phyloP scores from a whole-genome alignment of 192 early-diverging fungal genomes.

The Coemansia sp. region DNA sequence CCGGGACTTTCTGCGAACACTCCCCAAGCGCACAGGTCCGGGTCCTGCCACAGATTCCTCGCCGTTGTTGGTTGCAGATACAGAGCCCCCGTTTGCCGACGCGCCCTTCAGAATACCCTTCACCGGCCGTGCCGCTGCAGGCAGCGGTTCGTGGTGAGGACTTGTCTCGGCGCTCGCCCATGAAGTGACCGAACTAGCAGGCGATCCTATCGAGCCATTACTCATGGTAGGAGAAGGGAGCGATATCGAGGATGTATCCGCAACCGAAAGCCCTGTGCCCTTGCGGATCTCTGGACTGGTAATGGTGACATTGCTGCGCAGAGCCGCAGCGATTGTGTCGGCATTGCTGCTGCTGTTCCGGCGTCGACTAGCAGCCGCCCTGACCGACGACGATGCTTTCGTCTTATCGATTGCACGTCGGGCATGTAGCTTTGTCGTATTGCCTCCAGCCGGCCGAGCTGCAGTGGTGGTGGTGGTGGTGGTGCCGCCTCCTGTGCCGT shows the following conservation, averaged over 20 bases:
- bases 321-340: slow-evolving; percentile 7
- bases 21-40: slow-evolving; percentile 38
- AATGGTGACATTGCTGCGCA: slow-evolving; percentile 3
- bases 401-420: too few species aligned
- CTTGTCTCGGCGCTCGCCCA: slow-evolving; percentile 38
- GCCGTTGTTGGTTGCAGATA: not conserved
- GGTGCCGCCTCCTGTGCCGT: not conserved
- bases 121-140: slow-evolving; percentile 28
- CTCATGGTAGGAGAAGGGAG: slow-evolving; percentile 34
- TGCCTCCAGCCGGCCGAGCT: too few species aligned
- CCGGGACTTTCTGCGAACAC: slow-evolving; percentile 29
- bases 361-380: not conserved
- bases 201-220: slow-evolving; percentile 16
- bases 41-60: not conserved
- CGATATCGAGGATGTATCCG: slow-evolving; percentile 10
- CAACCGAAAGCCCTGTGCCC: not conserved
- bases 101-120: slow-evolving; percentile 45
- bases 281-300: slow-evolving; percentile 21
- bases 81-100: not conserved
- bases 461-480: not conserved
- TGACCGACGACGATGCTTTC: not conserved
- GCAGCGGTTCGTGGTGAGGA: slow-evolving; percentile 45
- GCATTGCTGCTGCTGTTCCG: slow-evolving; percentile 2
- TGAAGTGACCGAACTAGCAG: slow-evolving; percentile 31
- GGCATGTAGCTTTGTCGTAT: too few species aligned